Evolutionary conservation across 1,284 basidiomycete species (phyloP).

Genomic region (Kalmanozyma brasiliensis): DNA sequence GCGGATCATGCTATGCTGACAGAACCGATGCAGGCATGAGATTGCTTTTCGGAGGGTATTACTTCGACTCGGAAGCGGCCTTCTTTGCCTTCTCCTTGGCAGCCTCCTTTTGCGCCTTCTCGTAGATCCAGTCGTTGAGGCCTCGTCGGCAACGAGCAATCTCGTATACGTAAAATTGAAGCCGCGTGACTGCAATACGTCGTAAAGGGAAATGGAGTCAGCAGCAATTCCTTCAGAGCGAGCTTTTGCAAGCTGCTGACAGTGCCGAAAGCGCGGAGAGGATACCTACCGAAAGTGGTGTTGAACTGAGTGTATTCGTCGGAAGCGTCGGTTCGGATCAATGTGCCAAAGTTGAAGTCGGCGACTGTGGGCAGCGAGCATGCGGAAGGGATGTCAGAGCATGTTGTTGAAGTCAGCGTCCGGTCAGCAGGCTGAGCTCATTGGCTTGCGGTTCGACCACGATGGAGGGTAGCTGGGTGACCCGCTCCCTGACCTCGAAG

Average conservation of each 20-base stretch:
- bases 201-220: neutral
- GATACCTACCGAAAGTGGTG: slow-evolving; percentile 85
- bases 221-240: too few relatives aligned
- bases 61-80: slow-evolving; percentile 30
- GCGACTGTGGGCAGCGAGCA: slow-evolving; percentile 71
- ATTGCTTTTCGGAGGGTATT: neutral
- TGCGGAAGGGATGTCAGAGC: neutral
- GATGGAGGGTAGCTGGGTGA: neutral
- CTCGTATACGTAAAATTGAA: slow-evolving; percentile 91
- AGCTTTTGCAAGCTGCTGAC: slow-evolving; percentile 4
- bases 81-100: slow-evolving; percentile 58
- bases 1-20: neutral
- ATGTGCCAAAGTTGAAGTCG: slow-evolving; percentile 96
- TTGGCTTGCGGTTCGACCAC: neutral
- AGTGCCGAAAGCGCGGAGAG: neutral
- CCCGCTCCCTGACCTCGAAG: neutral
- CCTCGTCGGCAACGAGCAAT: slow-evolving; percentile 92
- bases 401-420: too few relatives aligned
- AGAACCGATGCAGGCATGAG: neutral
- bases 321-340: slow-evolving; percentile 83
- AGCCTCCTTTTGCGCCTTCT: slow-evolving; percentile 61
- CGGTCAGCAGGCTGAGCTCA: neutral
- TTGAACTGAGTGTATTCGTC: slow-evolving; percentile 91
- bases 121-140: slow-evolving; percentile 82
- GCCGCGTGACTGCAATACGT: slow-evolving; percentile 66